Conservation (phyloP, 83 land plant genomes). For the Isoetes engelmannii region DNA sequence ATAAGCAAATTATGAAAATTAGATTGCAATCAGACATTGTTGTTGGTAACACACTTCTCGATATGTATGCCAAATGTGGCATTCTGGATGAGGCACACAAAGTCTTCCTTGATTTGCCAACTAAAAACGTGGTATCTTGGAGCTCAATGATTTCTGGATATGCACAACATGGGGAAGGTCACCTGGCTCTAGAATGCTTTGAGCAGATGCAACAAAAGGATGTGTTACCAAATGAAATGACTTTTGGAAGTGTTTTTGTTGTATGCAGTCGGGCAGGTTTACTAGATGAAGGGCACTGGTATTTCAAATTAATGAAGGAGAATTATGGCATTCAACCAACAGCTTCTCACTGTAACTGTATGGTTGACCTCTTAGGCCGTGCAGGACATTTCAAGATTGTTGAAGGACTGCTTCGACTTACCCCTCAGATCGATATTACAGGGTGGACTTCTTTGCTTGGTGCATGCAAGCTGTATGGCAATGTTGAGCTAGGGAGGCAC, state of each 20-base stretch:
- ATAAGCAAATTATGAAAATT: slow-evolving; percentile 5
- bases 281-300: neutral
- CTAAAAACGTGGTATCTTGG: neutral
- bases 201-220: neutral
- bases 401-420: too few species aligned
- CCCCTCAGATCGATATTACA: too few species aligned
- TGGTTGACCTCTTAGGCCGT: neutral
- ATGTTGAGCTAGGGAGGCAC: too few species aligned
- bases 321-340: neutral
- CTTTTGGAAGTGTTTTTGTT: neutral
- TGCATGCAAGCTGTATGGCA: too few species aligned
- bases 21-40: neutral
- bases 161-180: neutral
- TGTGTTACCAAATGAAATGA: neutral
- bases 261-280: neutral
- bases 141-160: neutral
- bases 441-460: too few species aligned
- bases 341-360: neutral
- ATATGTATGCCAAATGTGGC: neutral
- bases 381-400: neutral
- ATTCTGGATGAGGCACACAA: neutral
- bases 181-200: neutral
- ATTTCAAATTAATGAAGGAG: neutral
- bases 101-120: neutral
- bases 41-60: neutral